Evolutionary conservation across 805 yeast species (phyloP), one percentile per base, ranked within the genome.

Genomic region (Brettanomyces custersianus): DNA sequence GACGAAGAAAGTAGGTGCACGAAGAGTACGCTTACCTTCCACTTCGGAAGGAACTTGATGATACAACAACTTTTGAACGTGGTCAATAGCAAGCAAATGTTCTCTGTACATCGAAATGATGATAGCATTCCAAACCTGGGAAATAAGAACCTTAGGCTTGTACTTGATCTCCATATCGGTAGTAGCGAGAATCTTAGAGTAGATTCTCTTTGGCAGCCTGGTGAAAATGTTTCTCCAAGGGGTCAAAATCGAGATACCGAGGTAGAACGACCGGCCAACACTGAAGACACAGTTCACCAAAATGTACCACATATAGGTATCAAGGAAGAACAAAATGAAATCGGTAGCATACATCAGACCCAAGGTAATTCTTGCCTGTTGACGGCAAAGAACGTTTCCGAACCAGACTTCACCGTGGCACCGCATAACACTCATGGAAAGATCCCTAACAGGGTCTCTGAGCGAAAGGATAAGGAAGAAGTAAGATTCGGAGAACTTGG

Each of bases 221-320:
- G 96, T 80, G 72, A 90, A 92, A 51, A 92, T 88, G 62, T 94
- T 92, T 77, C 97, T 85, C 99, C 99, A 92, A 44, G 99, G 99
- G 29, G 99, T 92, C 71, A 88, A 77, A 47, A 92, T 90, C 31
- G 99, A 92, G 52, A 92, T 88, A 81, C 99, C 99, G 63, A 94
- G 74, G 72, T 90, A 92, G 74, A 92, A 92, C 12, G 98, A 92
- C 60, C 95, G 85, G 51, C 95, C 96, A 54, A 92, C 86, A 43
- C 97, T 90, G 77, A 86, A 88, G 48, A 86, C 74, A 63, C 95
- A 82, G 75, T 90, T 92, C 61, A 83, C 80, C 52, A 92, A 70
- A 70, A 92, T 88, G 72, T 92, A 92, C 99, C 99, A 92, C 81
- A 92, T 74, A 63, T 86, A 92, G 42, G 98, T 86, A 82, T 92